Conservation (phyloP, 257 asterid species). For the Jasminum sambac region DNA sequence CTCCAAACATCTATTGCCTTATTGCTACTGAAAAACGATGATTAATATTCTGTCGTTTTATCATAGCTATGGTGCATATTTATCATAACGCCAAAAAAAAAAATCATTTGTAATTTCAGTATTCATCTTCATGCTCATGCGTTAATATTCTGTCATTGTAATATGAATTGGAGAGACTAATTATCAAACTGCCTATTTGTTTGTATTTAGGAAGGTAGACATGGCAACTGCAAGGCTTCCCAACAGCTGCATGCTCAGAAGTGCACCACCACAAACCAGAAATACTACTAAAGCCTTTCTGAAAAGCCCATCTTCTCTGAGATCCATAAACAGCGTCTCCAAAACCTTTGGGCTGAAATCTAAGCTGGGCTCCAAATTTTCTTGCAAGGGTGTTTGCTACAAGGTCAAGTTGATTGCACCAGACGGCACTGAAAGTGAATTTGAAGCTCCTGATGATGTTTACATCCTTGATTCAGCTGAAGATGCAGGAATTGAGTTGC, state of each 20-base stretch:
- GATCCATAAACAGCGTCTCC: slow-evolving; percentile 2
- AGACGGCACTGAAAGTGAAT: slow-evolving; percentile 22
- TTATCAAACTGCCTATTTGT: too few relatives aligned
- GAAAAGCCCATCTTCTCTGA: slow-evolving; percentile 18
- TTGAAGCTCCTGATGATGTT: slow-evolving; percentile 23
- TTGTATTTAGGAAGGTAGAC: slow-evolving; percentile 1
- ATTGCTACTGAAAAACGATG: background rate
- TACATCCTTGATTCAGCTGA: slow-evolving; percentile 27
- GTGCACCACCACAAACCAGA: slow-evolving; percentile 19
- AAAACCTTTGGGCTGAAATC: slow-evolving; percentile 22
- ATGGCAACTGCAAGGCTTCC: slow-evolving; percentile 26
- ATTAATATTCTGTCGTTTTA: background rate
- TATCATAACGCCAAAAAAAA: background rate
- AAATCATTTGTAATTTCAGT: background rate
- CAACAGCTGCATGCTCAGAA: slow-evolving; percentile 12
- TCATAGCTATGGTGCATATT: background rate
- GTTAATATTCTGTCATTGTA: background rate
- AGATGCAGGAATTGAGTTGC: slow-evolving; percentile 21
- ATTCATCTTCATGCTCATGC: background rate
- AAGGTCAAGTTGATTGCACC: slow-evolving; percentile 26
- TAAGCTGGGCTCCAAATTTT: slow-evolving; percentile 14
- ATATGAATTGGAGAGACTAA: too few relatives aligned
- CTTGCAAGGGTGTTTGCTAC: slow-evolving; percentile 19
- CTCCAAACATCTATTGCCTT: slow-evolving; percentile 32
- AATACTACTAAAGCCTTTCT: slow-evolving; percentile 6